A percentile compares a stretch with the other conserved stretches of the same genome.
phyloP scores from a whole-genome alignment of 495 filamentous ascomycete genomes.

The Neurospora tetraspora region DNA sequence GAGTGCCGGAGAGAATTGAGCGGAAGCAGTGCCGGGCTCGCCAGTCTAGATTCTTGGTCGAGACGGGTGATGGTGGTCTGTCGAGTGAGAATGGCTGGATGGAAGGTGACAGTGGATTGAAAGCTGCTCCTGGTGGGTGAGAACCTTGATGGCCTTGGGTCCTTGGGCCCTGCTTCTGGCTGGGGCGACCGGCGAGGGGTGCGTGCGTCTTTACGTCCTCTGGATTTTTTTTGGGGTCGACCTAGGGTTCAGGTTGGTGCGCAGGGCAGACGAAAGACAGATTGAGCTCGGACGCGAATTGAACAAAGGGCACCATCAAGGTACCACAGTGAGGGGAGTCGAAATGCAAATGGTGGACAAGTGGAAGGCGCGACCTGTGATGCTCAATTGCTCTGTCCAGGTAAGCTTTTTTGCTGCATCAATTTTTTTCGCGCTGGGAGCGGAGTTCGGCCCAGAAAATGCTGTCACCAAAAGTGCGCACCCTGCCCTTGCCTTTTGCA shows the following conservation, averaged over 20 bases:
- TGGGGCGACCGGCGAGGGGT: background rate
- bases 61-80: background rate
- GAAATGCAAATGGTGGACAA: background rate
- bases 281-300: background rate
- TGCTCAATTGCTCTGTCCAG: background rate
- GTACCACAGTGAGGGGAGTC: background rate
- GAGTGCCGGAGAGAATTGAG: background rate
- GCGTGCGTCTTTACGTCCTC: background rate
- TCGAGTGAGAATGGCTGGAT: background rate
- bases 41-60: background rate
- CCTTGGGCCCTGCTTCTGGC: background rate
- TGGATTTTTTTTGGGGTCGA: background rate
- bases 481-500: no score
- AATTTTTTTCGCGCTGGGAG: slow-evolving; percentile 1
- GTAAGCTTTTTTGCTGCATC: background rate
- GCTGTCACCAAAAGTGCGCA: background rate
- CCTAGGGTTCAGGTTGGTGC: background rate
- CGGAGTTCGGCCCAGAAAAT: background rate
- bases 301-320: background rate
- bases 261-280: background rate
- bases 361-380: background rate
- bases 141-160: slow-evolving; percentile 15
- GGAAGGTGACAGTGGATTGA: slow-evolving; percentile 1
- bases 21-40: background rate
- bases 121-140: slow-evolving; percentile 7